Evolutionary conservation across 1,284 basidiomycete genomes (phyloP), one percentile per base, ranked within the genome.

Genomic region (Stereum hirsutum): DNA sequence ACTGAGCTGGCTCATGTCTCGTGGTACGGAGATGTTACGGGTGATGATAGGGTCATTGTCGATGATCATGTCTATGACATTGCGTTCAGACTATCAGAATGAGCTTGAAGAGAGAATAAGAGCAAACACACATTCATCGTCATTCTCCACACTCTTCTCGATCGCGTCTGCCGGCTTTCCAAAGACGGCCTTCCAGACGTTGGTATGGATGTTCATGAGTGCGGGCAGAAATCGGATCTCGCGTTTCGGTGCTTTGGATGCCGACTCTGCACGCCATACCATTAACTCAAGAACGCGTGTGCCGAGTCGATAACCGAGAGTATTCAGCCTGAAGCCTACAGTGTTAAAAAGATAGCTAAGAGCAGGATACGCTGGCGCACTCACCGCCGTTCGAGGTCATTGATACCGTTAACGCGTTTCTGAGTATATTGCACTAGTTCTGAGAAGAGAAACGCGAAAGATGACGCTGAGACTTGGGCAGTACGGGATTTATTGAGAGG

Each of bases 371-470:
- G 35, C 28, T 45, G 52, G 12, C 5, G 26, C 17, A 44, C 55
- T 39, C 14, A 64, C 63, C 63, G 57, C 39, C 86, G 75, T 64
- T 99, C 96, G 45, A 99, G 73, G 58, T 99, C 95, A 55, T 89
- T 84, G 48, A 99, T 94, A 7, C 94, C 95, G 52, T 78, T 83
- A 43, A 98, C 95, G 42, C 92, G 75, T 55, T 88, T 91, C 66
- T 99, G 95, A 1, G 90, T 94, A 61, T 99, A 99, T 57, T 91
- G 84, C 1, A 97, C 81, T 17, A 93, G 72, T 64, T 96, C 92
- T 6, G 88, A 87, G 63, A 96, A 92, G 49, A 96, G 69, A 57
- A 95, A 96, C 1, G 85, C 77, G 62, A 89, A 93, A 1, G 90
- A 83, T 2, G 82, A 75, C 2, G 81, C 69, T 17, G 87, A 85